Evolutionary conservation across 2,329 filamentous ascomycete species (phyloP), one percentile per base, ranked within the genome.

Genomic region (Rutstroemia sp.): DNA sequence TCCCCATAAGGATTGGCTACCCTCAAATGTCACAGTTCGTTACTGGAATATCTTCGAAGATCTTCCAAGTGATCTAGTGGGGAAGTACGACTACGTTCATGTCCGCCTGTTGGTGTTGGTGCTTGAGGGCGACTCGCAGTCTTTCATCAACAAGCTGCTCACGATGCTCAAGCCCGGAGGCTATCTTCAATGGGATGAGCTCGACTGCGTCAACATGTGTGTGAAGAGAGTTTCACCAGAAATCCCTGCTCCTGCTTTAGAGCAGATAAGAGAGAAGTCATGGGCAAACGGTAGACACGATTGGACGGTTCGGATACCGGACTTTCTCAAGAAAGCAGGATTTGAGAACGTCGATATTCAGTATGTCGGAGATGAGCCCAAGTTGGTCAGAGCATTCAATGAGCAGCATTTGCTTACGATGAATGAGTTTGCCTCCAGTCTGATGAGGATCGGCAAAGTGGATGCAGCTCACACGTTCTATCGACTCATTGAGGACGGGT

Each of bases 91-190:
- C 5, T 50, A 23, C 2, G 36, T 34, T 5, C 52, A 54, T 14
- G 10, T 50, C 14, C 17, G 46, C 5, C 5, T 55, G 12, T 36
- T 55, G 1, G n/a, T 55, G 6, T 17, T 55, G 25, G 45, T 55
- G 19, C 17, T 50, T 9, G 17, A 50, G 1, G 46, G 34, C 2
- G 34, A 55, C 5, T 14, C 3, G 7, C 23, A 34, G 16, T 1
- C 17, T 6, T 6, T 55, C 19, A 25, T 50, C 9, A 6, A 6
- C 4, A 55, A 50, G 2, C 17, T 55, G 3, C 21, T 55, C 16
- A 55, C 12, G 52, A 42, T 55, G 36, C 25, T 55, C 25, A 47
- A 47, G 12, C 51, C 51, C 1, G 42, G 51, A 21, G 38, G 52
- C 19, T 55, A 42, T 17, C 8, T 55, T 4, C 46, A 55, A 19